phyloP scores from a whole-genome alignment of 2,329 filamentous ascomycete species.

The Aschersonia sp. region DNA sequence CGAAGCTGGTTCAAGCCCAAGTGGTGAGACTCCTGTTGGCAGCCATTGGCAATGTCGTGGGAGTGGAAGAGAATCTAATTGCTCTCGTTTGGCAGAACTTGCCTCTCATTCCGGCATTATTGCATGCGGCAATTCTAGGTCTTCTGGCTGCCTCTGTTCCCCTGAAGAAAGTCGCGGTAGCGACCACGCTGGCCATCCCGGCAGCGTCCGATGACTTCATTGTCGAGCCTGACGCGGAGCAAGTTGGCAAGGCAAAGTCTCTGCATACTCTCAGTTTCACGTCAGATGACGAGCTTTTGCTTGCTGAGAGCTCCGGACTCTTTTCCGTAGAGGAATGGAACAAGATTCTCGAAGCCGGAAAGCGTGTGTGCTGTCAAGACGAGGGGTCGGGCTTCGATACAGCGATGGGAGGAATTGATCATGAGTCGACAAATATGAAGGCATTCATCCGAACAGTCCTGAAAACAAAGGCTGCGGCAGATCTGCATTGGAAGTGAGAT shows the following conservation, averaged over 20 bases:
- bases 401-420: conserved; percentile 27
- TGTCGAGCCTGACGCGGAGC: conserved; percentile 46
- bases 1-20: conserved; percentile 43
- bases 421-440: conserved; percentile 34
- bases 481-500: conserved; percentile 43
- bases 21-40: conserved; percentile 32
- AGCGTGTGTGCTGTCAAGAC: conserved; percentile 44
- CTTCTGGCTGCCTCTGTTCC: conserved; percentile 74
- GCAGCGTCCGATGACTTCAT: conserved; percentile 27
- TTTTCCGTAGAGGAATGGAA: conserved; percentile 71
- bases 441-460: conserved; percentile 48
- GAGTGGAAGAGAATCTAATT: background rate
- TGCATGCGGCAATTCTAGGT: conserved; percentile 66
- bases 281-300: conserved; percentile 54
- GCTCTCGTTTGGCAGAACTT: conserved; percentile 43
- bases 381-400: conserved; percentile 24
- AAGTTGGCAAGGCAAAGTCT: conserved; percentile 50
- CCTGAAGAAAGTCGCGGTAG: conserved; percentile 56
- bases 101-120: conserved; percentile 62
- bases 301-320: conserved; percentile 68
- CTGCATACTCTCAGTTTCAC: conserved; percentile 76
- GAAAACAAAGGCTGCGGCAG: conserved; percentile 35
- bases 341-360: conserved; percentile 48
- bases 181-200: conserved; percentile 47
- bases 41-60: background rate